phyloP scores from a whole-genome alignment of 371 early-diverging fungal species.

The Amoeboaphelidium occidentale region DNA sequence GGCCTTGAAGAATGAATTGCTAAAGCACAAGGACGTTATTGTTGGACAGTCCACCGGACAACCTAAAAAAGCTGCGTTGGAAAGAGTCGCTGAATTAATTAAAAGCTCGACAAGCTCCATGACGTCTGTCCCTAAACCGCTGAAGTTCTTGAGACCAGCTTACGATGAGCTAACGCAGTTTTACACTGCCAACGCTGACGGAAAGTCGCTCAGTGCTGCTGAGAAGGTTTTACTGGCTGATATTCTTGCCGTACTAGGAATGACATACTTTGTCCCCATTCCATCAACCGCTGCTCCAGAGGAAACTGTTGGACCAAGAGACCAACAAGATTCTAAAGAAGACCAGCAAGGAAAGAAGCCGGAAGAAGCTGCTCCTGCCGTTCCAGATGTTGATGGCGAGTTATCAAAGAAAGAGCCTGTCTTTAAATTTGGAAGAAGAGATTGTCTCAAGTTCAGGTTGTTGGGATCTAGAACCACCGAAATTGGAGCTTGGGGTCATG shows the following conservation, averaged over 20 bases:
- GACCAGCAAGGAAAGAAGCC: no score
- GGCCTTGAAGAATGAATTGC: slow-evolving; percentile 69
- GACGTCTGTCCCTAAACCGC: slow-evolving; percentile 94
- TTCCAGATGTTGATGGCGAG: no score
- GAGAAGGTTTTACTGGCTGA: slow-evolving; percentile 77
- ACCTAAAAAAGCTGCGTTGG: slow-evolving; percentile 60
- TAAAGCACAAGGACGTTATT: slow-evolving; percentile 27
- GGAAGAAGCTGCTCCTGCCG: no score
- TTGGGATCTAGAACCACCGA: slow-evolving; percentile 43
- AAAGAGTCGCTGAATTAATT: slow-evolving; percentile 59
- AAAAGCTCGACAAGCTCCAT: slow-evolving; percentile 84
- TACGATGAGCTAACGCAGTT: slow-evolving; percentile 40
- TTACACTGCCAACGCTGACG: slow-evolving; percentile 44
- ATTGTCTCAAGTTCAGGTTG: slow-evolving; percentile 57
- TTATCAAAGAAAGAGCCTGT: no score
- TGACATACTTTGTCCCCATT: slow-evolving; percentile 85
- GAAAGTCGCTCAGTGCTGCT: no score
- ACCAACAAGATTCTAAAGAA: no score
- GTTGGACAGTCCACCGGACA: no score
- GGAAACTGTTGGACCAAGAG: no score
- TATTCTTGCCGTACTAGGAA: slow-evolving; percentile 79
- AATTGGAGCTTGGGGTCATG: slow-evolving; percentile 92
- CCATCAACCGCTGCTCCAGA: no score
- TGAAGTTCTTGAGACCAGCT: slow-evolving; percentile 75
- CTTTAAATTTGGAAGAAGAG: no score